Base-by-base conservation (phyloP, 768 basidiomycete species). In the Amanita subjunquillea region DNA sequence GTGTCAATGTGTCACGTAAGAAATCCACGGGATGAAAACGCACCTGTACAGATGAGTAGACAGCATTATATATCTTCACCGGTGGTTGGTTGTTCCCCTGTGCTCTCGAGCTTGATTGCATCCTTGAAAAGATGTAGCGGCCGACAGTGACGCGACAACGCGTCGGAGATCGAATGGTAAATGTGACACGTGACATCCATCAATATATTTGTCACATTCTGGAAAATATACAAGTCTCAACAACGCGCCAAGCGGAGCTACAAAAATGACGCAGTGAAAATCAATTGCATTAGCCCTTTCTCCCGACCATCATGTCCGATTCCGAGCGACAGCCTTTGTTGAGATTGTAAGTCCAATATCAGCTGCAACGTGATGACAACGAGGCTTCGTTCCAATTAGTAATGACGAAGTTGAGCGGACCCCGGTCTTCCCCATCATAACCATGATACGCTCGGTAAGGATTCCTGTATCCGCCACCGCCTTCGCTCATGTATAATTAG, bases 31-130 rank as follows among this genome's bases (percentile, higher is more conserved):
- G 8, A 49, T 43, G 25, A 36, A 34, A 25, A 50, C 61, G 50
- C 54, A 72, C 88, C 84, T 91, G 88, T 7, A 92, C 90, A 7
- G 88, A 89, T 17, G 87, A 90, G 62, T 92, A 91, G 45, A 92
- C 90, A 5, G 89, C 89, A 80, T 92, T 92, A 72, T 92, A 92
- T 58, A 92, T 91, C 71, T 90, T 90, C 53, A 90, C 83, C 34
- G 80, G 77, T 65, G 80, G 65, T 57, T 76, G 72, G 29, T 62
- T 65, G 63, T 65, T 70, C 37, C 71, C 72, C 58, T 69, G 70
- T 23, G 65, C 59, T 59, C 71, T 68, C 50, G 73, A 66, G 55
- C 69, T 71, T 27, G 73, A 67, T 67, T 77, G 76, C 77, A 78
- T 78, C 55, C 69, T 61, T 51, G 58, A 57, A 59, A 55, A 34